Conservation (phyloP, 208 protist genomes). For the Blastocrithidia nonstop region DNA sequence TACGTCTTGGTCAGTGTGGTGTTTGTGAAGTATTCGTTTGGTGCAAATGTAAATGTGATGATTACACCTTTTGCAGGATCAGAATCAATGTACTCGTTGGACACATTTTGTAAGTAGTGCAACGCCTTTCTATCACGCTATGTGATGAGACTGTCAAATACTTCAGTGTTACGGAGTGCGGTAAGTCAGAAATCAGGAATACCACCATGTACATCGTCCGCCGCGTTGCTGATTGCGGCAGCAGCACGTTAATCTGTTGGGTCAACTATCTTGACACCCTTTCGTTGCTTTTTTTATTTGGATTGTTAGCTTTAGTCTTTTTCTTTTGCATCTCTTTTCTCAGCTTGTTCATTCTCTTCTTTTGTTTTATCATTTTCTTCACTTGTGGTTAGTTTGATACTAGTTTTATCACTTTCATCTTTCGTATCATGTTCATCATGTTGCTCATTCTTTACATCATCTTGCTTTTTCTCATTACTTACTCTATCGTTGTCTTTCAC, state of each 20-base stretch:
- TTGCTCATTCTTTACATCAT: constrained; percentile 6
- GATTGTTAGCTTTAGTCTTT: too few relatives aligned
- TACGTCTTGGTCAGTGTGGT: constrained; percentile 82
- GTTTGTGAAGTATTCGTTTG: constrained; percentile 88
- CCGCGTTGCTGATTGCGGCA: constrained; percentile 12
- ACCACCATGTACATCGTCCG: constrained; percentile 29
- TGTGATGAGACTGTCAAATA: constrained; percentile 31
- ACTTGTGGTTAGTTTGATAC: too few relatives aligned
- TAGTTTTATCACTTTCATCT: not conserved
- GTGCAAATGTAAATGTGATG: constrained; percentile 73
- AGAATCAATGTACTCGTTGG: constrained; percentile 20
- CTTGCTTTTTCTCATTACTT: not conserved
- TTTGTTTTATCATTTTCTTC: too few relatives aligned
- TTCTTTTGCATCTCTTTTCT: too few relatives aligned
- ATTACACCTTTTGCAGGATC: constrained; percentile 50
- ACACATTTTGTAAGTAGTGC: constrained; percentile 34
- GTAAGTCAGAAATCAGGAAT: constrained; percentile 83
- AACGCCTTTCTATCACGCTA: constrained; percentile 51
- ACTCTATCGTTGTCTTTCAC: not conserved
- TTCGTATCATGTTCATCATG: not conserved
- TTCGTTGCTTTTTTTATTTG: too few relatives aligned
- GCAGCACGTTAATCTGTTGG: constrained; percentile 18
- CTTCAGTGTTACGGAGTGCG: constrained; percentile 39
- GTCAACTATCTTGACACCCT: constrained; percentile 25
- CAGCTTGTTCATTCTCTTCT: too few relatives aligned